Evolutionary conservation across 179 eudicot genomes (phyloP), one percentile per base, ranked within the genome.

Genomic region (Spinacia oleracea): DNA sequence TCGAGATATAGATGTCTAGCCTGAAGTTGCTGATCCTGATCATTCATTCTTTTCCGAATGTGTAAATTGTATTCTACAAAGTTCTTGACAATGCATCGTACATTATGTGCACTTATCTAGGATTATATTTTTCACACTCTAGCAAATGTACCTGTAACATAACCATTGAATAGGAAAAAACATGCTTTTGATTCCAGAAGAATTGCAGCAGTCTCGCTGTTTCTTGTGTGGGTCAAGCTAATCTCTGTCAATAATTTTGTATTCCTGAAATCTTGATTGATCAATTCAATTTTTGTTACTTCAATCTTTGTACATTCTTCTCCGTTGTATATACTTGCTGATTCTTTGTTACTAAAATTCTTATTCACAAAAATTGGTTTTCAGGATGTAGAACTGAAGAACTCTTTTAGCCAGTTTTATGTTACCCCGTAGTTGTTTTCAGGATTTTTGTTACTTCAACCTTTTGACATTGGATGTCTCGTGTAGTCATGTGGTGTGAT

Each of bases 1-100:
- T 92, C 20, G 84, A 88, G 60, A 92, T 92, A 60, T 86, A 86
- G 83, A 56, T 65, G 48, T 67, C 35, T 68, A 27, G 40, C 59
- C 4, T 60, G 72, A 40, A 10, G 38, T 63, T 56, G 60, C 58
- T 60, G 0, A 31, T 65, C 56, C 25, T 78, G 51, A 45, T 68
- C 20, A 15, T 45, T 69, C 66, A 72, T 72, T 23, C 42, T 68
- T 55, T 70, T 10, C 66, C 18, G 14, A 42, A 45, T 43, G 20
- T 45, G 67, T 77, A 42, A 25, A 65, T 20, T 59, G 77, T 74
- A 29, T 72, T 62, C 43, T 4, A 16, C n/a, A 25, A 45, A 70
- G 56, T 45, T 45, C 35, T 50, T 46, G 51, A 70, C 46, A 48
- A 45, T 70, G 70, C 7, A 66, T n/a, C 38, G 23, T 35, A 23